Evolutionary conservation across 2,329 filamentous ascomycete genomes (phyloP).

Genomic region (Zymoseptoria crescenta): DNA sequence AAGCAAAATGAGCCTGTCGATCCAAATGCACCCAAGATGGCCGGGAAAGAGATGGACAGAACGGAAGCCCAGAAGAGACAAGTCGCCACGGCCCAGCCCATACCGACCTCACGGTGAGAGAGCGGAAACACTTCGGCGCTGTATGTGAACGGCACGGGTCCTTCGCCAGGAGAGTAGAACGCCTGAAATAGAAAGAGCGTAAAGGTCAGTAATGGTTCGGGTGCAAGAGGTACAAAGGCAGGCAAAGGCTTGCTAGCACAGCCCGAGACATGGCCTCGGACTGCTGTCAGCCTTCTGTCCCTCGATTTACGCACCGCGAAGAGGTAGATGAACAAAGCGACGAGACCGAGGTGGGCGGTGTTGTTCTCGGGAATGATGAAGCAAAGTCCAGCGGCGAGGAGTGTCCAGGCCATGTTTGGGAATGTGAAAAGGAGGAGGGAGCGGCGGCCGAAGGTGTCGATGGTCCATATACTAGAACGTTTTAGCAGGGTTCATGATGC

Average conservation of each 20-base stretch:
- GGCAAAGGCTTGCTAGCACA: too few relatives aligned
- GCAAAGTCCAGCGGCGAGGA: slow-evolving; percentile 42
- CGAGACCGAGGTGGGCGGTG: slow-evolving; percentile 29
- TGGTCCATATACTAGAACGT: slow-evolving; percentile 31
- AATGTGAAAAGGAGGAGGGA: slow-evolving; percentile 35
- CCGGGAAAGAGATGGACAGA: slow-evolving; percentile 44
- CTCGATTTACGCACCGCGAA: too few relatives aligned
- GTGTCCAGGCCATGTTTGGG: slow-evolving; percentile 40
- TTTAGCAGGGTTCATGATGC: neutral
- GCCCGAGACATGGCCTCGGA: too few relatives aligned
- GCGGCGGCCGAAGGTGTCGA: slow-evolving; percentile 31
- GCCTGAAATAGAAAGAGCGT: too few relatives aligned
- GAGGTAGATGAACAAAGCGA: slow-evolving; percentile 47
- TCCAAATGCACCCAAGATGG: slow-evolving; percentile 41
- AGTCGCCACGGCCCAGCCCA: slow-evolving; percentile 61
- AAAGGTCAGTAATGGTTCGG: too few relatives aligned
- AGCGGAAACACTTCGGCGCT: slow-evolving; percentile 63
- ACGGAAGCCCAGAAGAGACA: slow-evolving; percentile 51
- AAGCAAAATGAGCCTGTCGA: slow-evolving; percentile 50
- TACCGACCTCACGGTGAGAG: slow-evolving; percentile 63
- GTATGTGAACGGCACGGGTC: slow-evolving; percentile 59
- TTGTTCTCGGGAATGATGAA: slow-evolving; percentile 28
- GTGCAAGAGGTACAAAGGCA: too few relatives aligned
- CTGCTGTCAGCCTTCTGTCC: too few relatives aligned
- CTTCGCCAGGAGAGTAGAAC: slow-evolving; percentile 36